Percentiles rank a stretch among this genome's conserved stretches.
Evolutionary conservation across 2,329 filamentous ascomycete genomes (phyloP).

Genomic region (Fonsecaea pugnacius): DNA sequence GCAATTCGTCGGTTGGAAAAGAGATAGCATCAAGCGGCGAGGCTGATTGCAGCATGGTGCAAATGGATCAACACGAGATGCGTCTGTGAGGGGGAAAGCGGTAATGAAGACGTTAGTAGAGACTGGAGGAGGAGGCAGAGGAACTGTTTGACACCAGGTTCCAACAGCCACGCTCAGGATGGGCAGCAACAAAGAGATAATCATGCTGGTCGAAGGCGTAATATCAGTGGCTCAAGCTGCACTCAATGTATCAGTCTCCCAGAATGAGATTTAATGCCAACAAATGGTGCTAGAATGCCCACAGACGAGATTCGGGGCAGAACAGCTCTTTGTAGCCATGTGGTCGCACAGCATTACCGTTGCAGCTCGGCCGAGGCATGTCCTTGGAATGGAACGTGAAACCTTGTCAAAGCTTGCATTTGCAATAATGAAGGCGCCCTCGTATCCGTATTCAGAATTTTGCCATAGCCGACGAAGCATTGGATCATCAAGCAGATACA

Average conservation of each 20-base stretch:
- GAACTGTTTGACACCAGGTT: slow-evolving; percentile 3
- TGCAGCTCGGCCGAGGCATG: not conserved
- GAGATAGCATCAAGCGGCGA: slow-evolving; percentile 24
- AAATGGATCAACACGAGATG: slow-evolving; percentile 20
- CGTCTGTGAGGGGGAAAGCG: slow-evolving; percentile 20
- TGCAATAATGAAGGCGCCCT: not conserved
- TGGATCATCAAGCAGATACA: not conserved
- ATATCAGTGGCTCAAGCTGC: not conserved
- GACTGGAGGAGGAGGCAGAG: slow-evolving; percentile 16
- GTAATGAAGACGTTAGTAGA: slow-evolving; percentile 22
- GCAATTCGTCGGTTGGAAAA: slow-evolving; percentile 25
- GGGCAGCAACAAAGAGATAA: not conserved
- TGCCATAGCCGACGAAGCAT: not conserved
- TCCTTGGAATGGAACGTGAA: not conserved
- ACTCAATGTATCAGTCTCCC: not conserved
- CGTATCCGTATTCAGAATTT: not conserved
- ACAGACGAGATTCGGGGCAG: not conserved
- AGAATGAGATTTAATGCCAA: not conserved
- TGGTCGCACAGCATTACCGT: not conserved
- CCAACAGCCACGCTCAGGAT: not conserved
- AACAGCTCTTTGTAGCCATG: not conserved
- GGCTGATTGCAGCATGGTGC: slow-evolving; percentile 23
- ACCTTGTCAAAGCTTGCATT: not conserved
- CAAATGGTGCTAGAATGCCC: not conserved
- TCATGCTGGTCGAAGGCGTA: not conserved